Evolutionary conservation across 768 basidiomycete species (phyloP), one percentile per base, ranked within the genome.

Genomic region (Kwoniella dejecticola): DNA sequence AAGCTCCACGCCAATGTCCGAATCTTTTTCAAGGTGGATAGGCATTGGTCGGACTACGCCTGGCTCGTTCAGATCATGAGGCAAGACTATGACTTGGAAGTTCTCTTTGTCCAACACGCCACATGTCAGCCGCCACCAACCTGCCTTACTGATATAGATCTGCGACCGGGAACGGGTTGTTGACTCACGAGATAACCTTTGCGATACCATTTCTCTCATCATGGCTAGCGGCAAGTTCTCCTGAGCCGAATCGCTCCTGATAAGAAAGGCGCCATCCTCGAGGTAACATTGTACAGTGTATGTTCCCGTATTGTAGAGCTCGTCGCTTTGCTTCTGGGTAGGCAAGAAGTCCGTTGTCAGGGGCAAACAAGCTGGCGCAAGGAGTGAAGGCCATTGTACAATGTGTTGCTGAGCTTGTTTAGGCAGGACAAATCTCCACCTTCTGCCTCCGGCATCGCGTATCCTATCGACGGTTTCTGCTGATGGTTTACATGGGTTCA

Each of bases 321-420:
- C 90, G 87, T 6, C 92, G 82, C 74, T 94, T 89, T 23, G 86
- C 81, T 19, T 82, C 82, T 10, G 58, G 5, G 86, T 84, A 0
- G 95, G 94, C 66, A 95, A 87, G 71, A 91, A 86, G 71, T 95
- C 93, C 12, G 89, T 88, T 0, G 93, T 93, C 52, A 98, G 83
- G 5, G 95, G 95, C 1, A 97, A 83, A 70, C 90, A 94, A 11
- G 86, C 85, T 0, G 94, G 93, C 0, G 89, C 88, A 52, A 87
- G 83, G 74, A 93, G 86, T 10, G 87, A 87, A 66, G 85, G 86
- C 95, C 95, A 98, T 76, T 97, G 96, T 77, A 93, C 77, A 6
- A 75, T 84, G 45, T 94, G 88, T 62, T 92, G 87, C 76, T 91
- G 88, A 24, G 84, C 77, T 6, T 87, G 85, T 17, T 83, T 83